Base-by-base conservation (phyloP, 768 basidiomycete species). In the Lentinula detonsa region DNA sequence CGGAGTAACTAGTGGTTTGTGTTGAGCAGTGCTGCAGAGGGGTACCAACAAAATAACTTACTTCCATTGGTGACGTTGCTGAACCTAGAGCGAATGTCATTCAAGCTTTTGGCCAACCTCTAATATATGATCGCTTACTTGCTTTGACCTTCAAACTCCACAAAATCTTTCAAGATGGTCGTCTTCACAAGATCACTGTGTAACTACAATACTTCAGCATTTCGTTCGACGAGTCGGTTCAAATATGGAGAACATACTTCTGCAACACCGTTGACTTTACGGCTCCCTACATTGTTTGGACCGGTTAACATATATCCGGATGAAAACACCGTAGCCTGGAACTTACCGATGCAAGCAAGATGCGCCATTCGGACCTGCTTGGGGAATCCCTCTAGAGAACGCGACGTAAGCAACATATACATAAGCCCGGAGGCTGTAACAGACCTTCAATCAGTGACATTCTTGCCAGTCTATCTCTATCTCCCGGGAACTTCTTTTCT, bases 241-340 rank as follows among this genome's bases (percentile, higher is more conserved):
- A 51, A 21, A 39, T 35, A 11, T 10, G 0, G 3, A 23, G 4
- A 33, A 54, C 69, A 9, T 64, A 88, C 85, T 77, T 95, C 96
- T 9, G 97, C 96, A 13, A 98, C 97, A 68, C 97, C 96, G 67
- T 99, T 99, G 68, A 95, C 90, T 70, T 87, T 91, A 66, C 87
- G 84, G 68, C 88, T 90, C 33, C 86, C 85, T 86, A 61, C 54
- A 64, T 4, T 8, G n/a, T 53, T 28, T 28, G 28, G 28, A 28
- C 28, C 3, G 33, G 15, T 5, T 21, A 16, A 0, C 8, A 15
- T 13, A 46, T 13, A 42, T 31, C 40, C 18, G 40, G 28, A 15
- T 23, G 21, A 9, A 18, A 28, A 28, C 42, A 48, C 37, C 3
- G n/a, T 16, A 57, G 39, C 21, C 5, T 45, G 68, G 57, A 62